Base-by-base conservation (phyloP, 495 filamentous ascomycete genomes). In the Penicillium paxilli region DNA sequence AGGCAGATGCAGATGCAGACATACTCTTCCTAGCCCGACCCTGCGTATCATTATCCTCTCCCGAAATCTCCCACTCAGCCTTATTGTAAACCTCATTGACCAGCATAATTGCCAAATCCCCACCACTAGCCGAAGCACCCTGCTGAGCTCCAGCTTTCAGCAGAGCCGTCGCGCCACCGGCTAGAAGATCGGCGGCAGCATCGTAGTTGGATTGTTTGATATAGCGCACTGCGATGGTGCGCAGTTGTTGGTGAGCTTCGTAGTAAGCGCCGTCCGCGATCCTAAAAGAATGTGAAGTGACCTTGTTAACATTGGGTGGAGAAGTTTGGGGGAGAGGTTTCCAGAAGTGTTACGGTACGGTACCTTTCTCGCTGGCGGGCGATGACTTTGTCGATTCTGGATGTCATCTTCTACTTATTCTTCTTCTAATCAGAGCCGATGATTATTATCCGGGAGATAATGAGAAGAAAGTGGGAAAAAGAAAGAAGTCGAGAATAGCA, bases 171-270 rank as follows among this genome's bases (percentile, higher is more conserved):
- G 94, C 90, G 57, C 95, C 94, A 51, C 83, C 86, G 67, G 84
- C 87, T 50, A 99, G 77, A 58, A 98, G 86, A 53, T 96, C 89
- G 65, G 92, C 84, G 16, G 94, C 95, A 4, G 90, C 85, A 65
- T 80, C 70, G 76, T 86, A 96, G 81, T 94, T 91, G 35, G 79
- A 73, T 22, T 85, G 77, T 71, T 97, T 97, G 61, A 90, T 82
- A 69, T 99, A 96, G 24, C 94, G 91, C 44, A 89, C 88, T 28
- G 92, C 90, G 59, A 98, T 91, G 25, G 96, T 90, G 30, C 94
- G 89, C 52, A 96, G 87, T 76, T 98, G 95, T 70, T 98, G 94
- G 70, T 96, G 91, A 48, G 94, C 94, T 81, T 98, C 94, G 75
- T 98, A 98, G 78, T 84, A 96, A 62, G 90, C 83, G 54, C 94